Percentiles rank a stretch among this genome's conserved stretches.
Evolutionary conservation across 2,329 filamentous ascomycete genomes (phyloP).

Genomic region (Calonectria leucothoes): DNA sequence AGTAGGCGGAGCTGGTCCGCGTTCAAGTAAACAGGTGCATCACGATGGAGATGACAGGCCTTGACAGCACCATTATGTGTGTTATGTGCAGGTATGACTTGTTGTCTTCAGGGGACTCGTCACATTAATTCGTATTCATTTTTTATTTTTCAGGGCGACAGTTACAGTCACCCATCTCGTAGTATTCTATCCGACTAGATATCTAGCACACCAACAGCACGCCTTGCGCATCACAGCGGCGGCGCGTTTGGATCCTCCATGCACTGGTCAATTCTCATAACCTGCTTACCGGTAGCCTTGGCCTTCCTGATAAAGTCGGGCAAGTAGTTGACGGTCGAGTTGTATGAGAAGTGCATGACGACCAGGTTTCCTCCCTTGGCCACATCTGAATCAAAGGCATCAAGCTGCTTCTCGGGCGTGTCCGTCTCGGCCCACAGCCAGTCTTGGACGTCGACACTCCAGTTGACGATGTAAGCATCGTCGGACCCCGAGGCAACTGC

Average conservation of each 20-base stretch:
- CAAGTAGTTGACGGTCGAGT: conserved; percentile 72
- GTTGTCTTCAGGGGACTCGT: too few relatives aligned
- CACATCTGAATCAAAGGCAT: conserved; percentile 73
- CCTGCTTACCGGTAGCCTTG: conserved; percentile 70
- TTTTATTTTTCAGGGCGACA: too few relatives aligned
- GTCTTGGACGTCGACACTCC: conserved; percentile 78
- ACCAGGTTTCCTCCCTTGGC: conserved; percentile 71
- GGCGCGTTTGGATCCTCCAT: conserved; percentile 71
- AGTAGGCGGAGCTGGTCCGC: too few relatives aligned
- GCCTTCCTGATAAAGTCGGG: conserved; percentile 73
- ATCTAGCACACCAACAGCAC: too few relatives aligned
- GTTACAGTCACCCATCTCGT: too few relatives aligned
- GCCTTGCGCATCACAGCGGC: conserved; percentile 47
- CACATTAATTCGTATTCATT: too few relatives aligned
- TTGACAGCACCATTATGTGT: too few relatives aligned
- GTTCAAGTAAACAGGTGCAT: too few relatives aligned
- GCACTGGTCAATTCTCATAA: conserved; percentile 76
- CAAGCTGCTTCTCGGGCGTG: conserved; percentile 75
- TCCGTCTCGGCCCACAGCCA: conserved; percentile 73
- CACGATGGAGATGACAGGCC: too few relatives aligned
- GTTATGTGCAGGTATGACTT: too few relatives aligned
- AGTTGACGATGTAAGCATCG: conserved; percentile 71
- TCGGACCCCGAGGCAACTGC: conserved; percentile 61
- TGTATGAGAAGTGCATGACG: conserved; percentile 77
- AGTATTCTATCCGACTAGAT: too few relatives aligned